Conservation (phyloP, 2,329 filamentous ascomycete species). For the Fusarium burgessii region DNA sequence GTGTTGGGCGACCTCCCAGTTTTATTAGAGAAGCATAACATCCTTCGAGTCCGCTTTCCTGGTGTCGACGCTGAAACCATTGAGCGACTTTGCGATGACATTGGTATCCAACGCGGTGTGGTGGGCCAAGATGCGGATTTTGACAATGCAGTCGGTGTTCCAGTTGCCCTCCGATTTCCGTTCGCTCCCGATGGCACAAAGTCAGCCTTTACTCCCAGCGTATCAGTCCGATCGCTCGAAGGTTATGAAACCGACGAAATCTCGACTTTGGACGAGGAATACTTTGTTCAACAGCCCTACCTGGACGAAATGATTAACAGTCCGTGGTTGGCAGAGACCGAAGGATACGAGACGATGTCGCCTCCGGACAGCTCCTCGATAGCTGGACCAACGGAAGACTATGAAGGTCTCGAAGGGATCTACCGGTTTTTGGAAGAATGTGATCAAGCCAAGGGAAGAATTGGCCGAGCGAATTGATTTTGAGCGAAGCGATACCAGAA, state of each 20-base stretch:
- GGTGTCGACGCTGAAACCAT: slow-evolving; percentile 88
- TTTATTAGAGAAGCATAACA: slow-evolving; percentile 73
- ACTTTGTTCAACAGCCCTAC: slow-evolving; percentile 55
- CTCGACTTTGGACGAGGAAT: slow-evolving; percentile 52
- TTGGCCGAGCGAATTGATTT: slow-evolving; percentile 46
- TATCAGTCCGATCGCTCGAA: slow-evolving; percentile 59
- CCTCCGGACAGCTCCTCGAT: slow-evolving; percentile 60
- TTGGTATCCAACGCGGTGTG: slow-evolving; percentile 83
- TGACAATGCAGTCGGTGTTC: slow-evolving; percentile 72
- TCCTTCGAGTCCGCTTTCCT: slow-evolving; percentile 86
- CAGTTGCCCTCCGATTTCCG: slow-evolving; percentile 85
- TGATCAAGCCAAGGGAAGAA: slow-evolving; percentile 57
- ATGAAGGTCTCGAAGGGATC: slow-evolving; percentile 68
- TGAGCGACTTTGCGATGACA: slow-evolving; percentile 85
- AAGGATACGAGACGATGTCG: slow-evolving; percentile 65
- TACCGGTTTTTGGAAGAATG: slow-evolving; percentile 71
- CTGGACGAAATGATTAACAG: slow-evolving; percentile 59
- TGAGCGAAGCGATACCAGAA: slow-evolving; percentile 38
- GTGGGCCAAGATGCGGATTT: slow-evolving; percentile 84
- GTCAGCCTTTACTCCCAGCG: slow-evolving; percentile 60
- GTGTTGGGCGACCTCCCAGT: slow-evolving; percentile 86
- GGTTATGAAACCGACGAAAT: slow-evolving; percentile 57
- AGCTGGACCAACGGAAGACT: slow-evolving; percentile 61
- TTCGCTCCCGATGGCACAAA: slow-evolving; percentile 74
- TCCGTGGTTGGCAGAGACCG: slow-evolving; percentile 62